phyloP scores from a whole-genome alignment of 495 filamentous ascomycete genomes.

The Talaromyces nanjingensis region DNA sequence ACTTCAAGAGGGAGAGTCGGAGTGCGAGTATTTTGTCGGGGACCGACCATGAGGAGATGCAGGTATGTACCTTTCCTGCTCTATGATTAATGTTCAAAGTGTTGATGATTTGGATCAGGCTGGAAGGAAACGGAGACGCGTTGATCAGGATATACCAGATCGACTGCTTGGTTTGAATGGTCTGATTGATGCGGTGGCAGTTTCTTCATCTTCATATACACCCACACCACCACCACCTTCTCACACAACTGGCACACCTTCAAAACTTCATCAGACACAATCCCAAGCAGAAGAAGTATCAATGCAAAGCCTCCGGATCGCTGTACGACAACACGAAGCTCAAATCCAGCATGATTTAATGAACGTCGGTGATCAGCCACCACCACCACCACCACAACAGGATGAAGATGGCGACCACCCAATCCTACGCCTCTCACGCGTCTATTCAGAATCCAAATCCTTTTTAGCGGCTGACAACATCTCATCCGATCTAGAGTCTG shows the following conservation, averaged over 20 bases:
- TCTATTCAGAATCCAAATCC: not conserved
- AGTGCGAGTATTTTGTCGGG: not conserved
- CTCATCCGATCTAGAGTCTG: not conserved
- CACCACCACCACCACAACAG: not conserved
- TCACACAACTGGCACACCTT: not conserved
- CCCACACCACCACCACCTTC: not conserved
- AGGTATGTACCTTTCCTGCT: not conserved
- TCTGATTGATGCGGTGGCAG: not conserved
- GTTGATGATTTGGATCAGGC: not conserved
- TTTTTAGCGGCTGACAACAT: not conserved
- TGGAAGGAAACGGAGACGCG: not conserved
- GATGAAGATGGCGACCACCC: not conserved
- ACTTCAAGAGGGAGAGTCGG: not conserved
- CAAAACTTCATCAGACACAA: not conserved
- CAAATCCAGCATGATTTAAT: not conserved
- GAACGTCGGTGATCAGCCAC: not conserved
- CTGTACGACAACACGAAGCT: conserved; percentile 1
- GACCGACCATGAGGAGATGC: not conserved
- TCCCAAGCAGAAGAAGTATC: not conserved
- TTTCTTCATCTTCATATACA: not conserved
- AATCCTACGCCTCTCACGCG: not conserved
- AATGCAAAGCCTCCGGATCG: not conserved
- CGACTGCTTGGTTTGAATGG: not conserved
- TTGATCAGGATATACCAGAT: not conserved
- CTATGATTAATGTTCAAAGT: not conserved